Evolutionary conservation across 345 rosid species (phyloP).

Genomic region (Aquilaria sinensis): DNA sequence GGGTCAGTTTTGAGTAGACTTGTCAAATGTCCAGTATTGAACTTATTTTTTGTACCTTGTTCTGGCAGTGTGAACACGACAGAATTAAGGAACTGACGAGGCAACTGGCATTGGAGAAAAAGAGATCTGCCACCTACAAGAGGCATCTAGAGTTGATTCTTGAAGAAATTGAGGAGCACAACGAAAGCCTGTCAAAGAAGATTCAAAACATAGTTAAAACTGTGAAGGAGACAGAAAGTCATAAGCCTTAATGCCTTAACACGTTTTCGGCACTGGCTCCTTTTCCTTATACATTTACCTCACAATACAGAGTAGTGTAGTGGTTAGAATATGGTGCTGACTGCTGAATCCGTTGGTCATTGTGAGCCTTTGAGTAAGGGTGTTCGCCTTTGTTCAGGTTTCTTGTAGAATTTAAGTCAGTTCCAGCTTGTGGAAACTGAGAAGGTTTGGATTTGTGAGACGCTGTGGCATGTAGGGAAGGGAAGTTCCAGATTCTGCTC

Average conservation of each 20-base stretch:
- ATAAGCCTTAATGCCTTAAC: conserved; percentile 38
- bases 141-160: conserved; percentile 87
- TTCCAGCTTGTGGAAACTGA: background rate
- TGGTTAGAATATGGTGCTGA: conserved; percentile 10
- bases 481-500: conserved; percentile 4
- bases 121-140: conserved; percentile 82
- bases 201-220: conserved; percentile 74
- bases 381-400: conserved; percentile 6
- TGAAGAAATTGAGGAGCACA: conserved; percentile 89
- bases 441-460: conserved; percentile 7
- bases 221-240: conserved; percentile 66
- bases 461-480: background rate
- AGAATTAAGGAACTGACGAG: conserved; percentile 88
- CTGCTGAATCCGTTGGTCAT: conserved; percentile 1
- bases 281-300: background rate
- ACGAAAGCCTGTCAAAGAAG: conserved; percentile 72
- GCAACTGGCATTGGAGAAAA: conserved; percentile 88
- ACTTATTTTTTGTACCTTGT: background rate
- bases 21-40: too few relatives aligned
- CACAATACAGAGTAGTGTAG: conserved; percentile 5
- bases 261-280: conserved; percentile 24
- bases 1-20: too few relatives aligned
- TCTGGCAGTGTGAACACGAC: conserved; percentile 79
- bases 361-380: conserved; percentile 1
- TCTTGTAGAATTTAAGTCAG: conserved; percentile 1